These are phyloP conservation scores for Solanum neorickii DNA, from an alignment of 257 asterid genomes.

Conservation along the genomic window DNA sequence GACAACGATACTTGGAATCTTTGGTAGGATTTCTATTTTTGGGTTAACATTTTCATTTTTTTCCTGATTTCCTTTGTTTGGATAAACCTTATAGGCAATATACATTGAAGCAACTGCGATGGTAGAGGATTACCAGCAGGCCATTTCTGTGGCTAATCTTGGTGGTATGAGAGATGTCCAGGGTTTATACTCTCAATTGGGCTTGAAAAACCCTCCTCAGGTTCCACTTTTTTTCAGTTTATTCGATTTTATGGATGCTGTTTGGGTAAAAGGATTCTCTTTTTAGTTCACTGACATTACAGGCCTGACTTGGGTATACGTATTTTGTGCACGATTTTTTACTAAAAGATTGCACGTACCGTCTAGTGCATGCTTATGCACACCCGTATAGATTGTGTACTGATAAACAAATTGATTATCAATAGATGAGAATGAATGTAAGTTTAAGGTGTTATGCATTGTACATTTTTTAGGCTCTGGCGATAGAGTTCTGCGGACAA, in stretches of 20 bases:
- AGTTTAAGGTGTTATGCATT: neutral
- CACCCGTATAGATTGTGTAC: neutral
- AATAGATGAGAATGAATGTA: neutral
- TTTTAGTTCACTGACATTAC: neutral
- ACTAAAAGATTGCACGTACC: neutral
- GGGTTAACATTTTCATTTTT: neutral
- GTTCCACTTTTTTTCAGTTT: constrained; percentile 11
- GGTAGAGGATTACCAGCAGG: constrained; percentile 96
- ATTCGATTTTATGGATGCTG: neutral
- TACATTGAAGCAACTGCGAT: constrained; percentile 80
- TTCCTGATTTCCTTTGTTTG: neutral
- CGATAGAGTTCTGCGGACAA: neutral
- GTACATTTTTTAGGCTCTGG: neutral
- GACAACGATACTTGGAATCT: constrained; percentile 88
- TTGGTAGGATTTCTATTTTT: constrained; percentile 32
- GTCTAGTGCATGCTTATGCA: neutral
- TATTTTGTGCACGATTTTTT: neutral
- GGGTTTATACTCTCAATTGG: constrained; percentile 58
- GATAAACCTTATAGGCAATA: constrained; percentile 41
- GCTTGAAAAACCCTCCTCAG: constrained; percentile 77
- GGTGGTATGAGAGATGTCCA: constrained; percentile 14
- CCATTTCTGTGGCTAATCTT: constrained; percentile 33
- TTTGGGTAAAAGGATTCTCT: neutral
- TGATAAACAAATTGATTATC: neutral
- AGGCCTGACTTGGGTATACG: neutral